Evolutionary conservation across 2,329 filamentous ascomycete genomes (phyloP).

Genomic region (Sphaerulina populicola): DNA sequence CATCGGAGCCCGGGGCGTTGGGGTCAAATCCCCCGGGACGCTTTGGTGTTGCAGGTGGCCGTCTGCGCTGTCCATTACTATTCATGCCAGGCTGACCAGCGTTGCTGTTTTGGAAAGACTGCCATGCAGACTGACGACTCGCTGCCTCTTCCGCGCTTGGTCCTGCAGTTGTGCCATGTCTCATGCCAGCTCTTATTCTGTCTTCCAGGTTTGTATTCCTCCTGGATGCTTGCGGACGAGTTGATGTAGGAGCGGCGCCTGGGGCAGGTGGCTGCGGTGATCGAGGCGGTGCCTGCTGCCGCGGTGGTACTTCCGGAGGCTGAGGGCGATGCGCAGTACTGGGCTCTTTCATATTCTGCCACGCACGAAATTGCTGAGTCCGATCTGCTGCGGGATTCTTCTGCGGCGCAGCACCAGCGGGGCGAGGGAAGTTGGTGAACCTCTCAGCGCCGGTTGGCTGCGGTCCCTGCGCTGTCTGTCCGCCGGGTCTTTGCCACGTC

Average conservation of each 20-base stretch:
- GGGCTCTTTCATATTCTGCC: conserved; percentile 44
- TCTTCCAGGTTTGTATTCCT: conserved; percentile 32
- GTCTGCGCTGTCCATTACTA: conserved; percentile 32
- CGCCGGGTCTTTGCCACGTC: conserved; percentile 28
- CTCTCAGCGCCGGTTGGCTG: conserved; percentile 38
- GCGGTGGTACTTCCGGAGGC: conserved; percentile 18
- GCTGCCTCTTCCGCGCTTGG: conserved; percentile 17
- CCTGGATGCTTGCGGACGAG: conserved; percentile 22
- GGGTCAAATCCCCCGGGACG: conserved; percentile 50
- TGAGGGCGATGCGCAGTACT: conserved; percentile 19
- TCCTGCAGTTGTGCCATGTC: conserved; percentile 23
- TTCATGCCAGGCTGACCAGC: conserved; percentile 31
- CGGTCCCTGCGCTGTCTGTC: conserved; percentile 16
- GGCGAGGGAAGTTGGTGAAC: conserved; percentile 38
- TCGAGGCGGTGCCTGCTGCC: conserved; percentile 15
- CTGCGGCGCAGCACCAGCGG: conserved; percentile 24
- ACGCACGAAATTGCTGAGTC: conserved; percentile 42
- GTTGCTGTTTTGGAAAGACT: conserved; percentile 24
- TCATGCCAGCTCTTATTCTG: conserved; percentile 32
- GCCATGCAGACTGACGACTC: conserved; percentile 33
- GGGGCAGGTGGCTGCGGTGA: conserved; percentile 22
- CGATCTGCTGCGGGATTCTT: conserved; percentile 36
- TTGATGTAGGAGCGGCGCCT: conserved; percentile 7
- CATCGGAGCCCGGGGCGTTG: conserved; percentile 50
- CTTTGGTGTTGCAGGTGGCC: conserved; percentile 37